Base-by-base conservation (phyloP, 169 alveolate genomes). In the Babesia caballi region DNA sequence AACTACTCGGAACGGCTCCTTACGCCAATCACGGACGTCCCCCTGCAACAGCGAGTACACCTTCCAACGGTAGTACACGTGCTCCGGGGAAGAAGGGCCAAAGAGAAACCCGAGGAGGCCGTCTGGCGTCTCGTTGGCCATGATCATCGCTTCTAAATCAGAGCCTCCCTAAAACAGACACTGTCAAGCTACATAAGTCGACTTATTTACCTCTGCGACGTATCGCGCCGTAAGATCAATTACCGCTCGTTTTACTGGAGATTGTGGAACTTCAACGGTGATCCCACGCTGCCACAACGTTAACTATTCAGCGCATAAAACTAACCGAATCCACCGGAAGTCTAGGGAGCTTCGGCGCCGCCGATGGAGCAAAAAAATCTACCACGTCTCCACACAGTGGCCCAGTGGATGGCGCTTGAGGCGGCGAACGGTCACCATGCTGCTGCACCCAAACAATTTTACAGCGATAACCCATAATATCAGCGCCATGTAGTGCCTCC, bases 31-130 rank as follows among this genome's bases (percentile, higher is more conserved):
- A n/a, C 4, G n/a, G 1, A 42, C 28, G 38, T 80, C 88, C 19
- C 83, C 83, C 47, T 69, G 88, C 17, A 67, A 21, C 27, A 80
- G 56, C 17, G 88, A 80, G 56, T 80, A 80, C 35, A 80, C 88
- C 38, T 73, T 68, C 88, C 88, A 80, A 14, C 88, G 46, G 77
- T 80, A 80, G 76, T 80, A 80, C 7, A 80, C 66, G 27, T 66
- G 61, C 33, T 80, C 88, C n/a, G 78, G 71, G 19, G 88, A 61
- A 30, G 9, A 14, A 4, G 41, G 58, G 19, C 67, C 82, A 38
- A 25, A 63, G 17, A 77, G 46, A 42, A 77, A 77, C 11, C 71
- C n/a, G 33, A 77, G 67, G 27, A 77, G 44, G 19, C 88, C 88
- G 3, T 69, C 67, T 5, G 56, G 59, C 8, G 76, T 21, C 60